Conservation (phyloP, 2,329 filamentous ascomycete species). For the Alternaria sp. region DNA sequence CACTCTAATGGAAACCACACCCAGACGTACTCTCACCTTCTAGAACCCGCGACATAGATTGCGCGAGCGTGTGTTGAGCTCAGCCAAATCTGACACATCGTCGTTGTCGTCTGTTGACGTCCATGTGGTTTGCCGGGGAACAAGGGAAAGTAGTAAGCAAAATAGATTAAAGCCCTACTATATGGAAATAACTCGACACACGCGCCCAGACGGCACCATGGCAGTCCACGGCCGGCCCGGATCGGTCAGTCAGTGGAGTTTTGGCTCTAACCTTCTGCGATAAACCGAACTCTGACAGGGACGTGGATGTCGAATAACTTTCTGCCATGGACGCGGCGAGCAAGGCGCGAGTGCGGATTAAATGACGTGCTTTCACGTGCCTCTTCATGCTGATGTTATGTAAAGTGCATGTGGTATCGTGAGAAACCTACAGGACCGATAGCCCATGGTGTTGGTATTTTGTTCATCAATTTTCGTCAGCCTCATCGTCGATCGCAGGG, state of each 20-base stretch:
- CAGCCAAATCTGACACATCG: neutral
- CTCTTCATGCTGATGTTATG: neutral
- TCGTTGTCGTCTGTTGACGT: neutral
- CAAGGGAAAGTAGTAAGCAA: neutral
- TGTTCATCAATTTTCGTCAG: neutral
- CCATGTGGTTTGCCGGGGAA: neutral
- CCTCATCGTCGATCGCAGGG: neutral
- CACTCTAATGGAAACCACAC: neutral
- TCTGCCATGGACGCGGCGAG: neutral
- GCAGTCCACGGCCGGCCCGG: neutral
- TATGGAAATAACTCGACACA: neutral
- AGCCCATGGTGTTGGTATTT: neutral
- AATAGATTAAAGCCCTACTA: neutral
- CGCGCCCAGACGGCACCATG: neutral
- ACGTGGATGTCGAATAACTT: neutral
- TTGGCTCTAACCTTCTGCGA: neutral
- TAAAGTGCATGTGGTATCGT: neutral
- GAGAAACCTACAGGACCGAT: neutral
- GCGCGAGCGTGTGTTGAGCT: neutral
- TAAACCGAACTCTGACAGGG: neutral
- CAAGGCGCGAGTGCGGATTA: neutral
- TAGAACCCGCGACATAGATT: neutral
- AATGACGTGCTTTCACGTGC: neutral
- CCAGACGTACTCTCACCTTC: neutral
- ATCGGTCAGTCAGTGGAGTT: neutral